Conservation (phyloP, 768 basidiomycete species). For the Tylopilus subfusipes region DNA sequence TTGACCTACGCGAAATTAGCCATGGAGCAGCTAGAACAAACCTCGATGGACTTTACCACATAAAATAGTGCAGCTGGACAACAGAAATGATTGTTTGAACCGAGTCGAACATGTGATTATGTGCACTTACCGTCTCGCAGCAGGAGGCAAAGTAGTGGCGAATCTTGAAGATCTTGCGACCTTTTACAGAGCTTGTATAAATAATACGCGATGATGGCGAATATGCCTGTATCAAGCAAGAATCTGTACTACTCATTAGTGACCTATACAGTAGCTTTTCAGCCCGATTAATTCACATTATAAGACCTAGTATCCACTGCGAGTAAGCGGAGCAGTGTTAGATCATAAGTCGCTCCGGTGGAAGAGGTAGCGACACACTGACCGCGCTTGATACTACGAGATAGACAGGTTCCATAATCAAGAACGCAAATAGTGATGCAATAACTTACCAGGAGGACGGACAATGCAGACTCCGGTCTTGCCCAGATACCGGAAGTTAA, state of each 20-base stretch:
- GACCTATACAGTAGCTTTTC: neutral
- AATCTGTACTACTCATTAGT: neutral
- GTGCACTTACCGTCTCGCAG: constrained; percentile 10
- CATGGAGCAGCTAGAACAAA: too few relatives aligned
- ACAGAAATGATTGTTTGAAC: neutral
- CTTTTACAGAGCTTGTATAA: neutral
- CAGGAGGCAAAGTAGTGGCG: constrained; percentile 3
- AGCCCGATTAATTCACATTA: neutral
- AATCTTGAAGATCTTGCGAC: neutral
- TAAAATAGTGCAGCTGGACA: constrained; percentile 3
- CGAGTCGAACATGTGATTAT: neutral
- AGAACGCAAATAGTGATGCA: neutral
- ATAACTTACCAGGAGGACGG: neutral
- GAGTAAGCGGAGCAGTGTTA: neutral
- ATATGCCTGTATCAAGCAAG: neutral
- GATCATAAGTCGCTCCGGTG: neutral
- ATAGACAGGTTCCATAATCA: neutral
- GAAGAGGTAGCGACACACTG: neutral
- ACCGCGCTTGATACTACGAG: neutral
- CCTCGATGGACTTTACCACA: neutral
- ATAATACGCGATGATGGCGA: constrained; percentile 1
- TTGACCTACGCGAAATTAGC: neutral
- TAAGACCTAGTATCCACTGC: constrained; percentile 3
- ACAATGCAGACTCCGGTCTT: constrained; percentile 1
- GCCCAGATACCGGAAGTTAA: neutral